Base-by-base conservation (phyloP, 2,329 filamentous ascomycete genomes). In the Lomentospora prolificans region DNA sequence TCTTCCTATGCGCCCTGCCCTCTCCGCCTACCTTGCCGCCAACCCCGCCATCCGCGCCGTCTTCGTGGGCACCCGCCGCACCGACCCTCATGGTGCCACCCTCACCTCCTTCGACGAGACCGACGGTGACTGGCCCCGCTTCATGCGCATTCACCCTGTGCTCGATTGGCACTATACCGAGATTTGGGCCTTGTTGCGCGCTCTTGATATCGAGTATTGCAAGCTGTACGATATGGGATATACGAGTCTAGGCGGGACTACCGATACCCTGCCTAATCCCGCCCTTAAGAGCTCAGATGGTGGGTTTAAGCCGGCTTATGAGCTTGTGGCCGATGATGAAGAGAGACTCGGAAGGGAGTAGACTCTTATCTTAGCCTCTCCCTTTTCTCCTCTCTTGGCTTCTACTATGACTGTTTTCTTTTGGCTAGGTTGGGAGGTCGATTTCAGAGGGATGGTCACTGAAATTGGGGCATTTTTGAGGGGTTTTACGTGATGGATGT, bases 91-190 rank as follows among this genome's bases (percentile, higher is more conserved):
- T 65, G 44, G 60, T 91, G 89, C 66, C 82, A 75, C 78, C 14
- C 69, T 99, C 64, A 87, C 80, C 39, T 83, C 88, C 70, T 97
- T 97, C 66, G 89, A 95, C 66, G 80, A 79, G 53, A 99, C 94
- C 3, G 94, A 97, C 70, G 75, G 80, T 33, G 90, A 86, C 2
- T 99, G 94, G 94, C 94, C 94, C 33, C 74, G 78, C 46, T 96
- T 97, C 65, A 91, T 97, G 85, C 82, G 94, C 57, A 79, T 97
- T 58, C 90, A 99, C 70, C 92, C 94, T 0, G 88, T 99, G 8
- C 91, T 99, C 65, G 94, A 99, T 70, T 99, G 94, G 94, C 89
- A 94, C 68, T 96, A 96, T 69, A 81, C 83, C 9, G 92, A 97
- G 69, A 92, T 97, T 55, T 97, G 94, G 94, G 82, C 85, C 46